Conservation (phyloP, 2,329 filamentous ascomycete genomes). For the Madurella mycetomatis region DNA sequence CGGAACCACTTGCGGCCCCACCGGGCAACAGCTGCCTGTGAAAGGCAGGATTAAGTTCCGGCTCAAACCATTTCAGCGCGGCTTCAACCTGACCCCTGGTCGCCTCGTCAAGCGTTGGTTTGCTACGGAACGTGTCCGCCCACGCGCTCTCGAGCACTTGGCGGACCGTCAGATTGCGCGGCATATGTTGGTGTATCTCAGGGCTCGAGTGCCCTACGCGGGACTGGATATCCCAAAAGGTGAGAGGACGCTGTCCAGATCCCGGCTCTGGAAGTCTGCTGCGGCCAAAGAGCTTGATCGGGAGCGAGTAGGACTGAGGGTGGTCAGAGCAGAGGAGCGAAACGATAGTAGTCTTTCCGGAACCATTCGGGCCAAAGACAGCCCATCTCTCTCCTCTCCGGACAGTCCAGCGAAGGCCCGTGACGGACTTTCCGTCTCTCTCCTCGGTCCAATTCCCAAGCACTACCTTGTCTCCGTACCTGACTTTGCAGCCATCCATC, state of each 20-base stretch:
- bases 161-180: conserved; percentile 67
- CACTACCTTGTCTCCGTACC: conserved; percentile 71
- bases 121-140: conserved; percentile 78
- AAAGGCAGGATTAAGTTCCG: conserved; percentile 62
- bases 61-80: conserved; percentile 70
- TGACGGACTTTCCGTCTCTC: conserved; percentile 42
- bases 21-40: conserved; percentile 16
- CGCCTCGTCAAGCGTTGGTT: conserved; percentile 57
- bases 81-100: conserved; percentile 61
- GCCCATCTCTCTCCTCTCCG: conserved; percentile 83
- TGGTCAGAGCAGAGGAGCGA: conserved; percentile 94
- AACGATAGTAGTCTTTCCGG: conserved; percentile 91
- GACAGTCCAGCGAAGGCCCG: conserved; percentile 78
- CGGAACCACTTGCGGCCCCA: conserved; percentile 20
- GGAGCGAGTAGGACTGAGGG: conserved; percentile 86
- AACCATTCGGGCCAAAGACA: conserved; percentile 89
- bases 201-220: conserved; percentile 91
- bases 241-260: conserved; percentile 64
- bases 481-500: conserved; percentile 79
- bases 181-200: conserved; percentile 91
- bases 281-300: conserved; percentile 79
- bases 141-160: conserved; percentile 80
- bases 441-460: conserved; percentile 75
- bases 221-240: conserved; percentile 86
- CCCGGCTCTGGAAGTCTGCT: conserved; percentile 72